These are phyloP conservation scores for Microdochium trichocladiopsis DNA, from an alignment of 2,329 filamentous ascomycete genomes.

Conservation along the genomic window DNA sequence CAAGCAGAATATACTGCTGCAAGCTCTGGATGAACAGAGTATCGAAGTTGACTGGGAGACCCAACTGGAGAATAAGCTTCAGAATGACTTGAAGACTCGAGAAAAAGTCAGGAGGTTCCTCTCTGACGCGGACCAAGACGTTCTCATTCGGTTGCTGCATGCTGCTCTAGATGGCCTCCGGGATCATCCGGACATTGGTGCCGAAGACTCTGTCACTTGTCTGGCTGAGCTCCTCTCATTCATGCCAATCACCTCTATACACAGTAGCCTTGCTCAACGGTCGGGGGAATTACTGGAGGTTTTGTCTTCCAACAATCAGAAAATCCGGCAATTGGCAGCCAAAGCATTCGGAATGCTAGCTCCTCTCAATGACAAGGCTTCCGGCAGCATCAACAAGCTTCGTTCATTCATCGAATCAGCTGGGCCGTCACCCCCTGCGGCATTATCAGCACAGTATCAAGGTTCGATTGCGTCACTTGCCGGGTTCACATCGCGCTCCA, in stretches of 20 bases:
- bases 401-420: conserved; percentile 12
- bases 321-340: conserved; percentile 59
- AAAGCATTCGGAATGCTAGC: conserved; percentile 70
- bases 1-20: conserved; percentile 43
- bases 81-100: conserved; percentile 61
- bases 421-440: conserved; percentile 13
- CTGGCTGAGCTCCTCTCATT: conserved; percentile 19
- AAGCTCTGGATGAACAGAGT: conserved; percentile 40
- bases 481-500: conserved; percentile 16
- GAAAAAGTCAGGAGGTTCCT: conserved; percentile 50
- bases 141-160: conserved; percentile 37
- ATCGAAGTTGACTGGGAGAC: conserved; percentile 80
- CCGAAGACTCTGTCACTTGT: conserved; percentile 18
- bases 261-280: conserved; percentile 30
- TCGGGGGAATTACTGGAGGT: conserved; percentile 48
- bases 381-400: conserved; percentile 29
- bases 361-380: conserved; percentile 49
- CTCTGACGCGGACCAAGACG: conserved; percentile 26
- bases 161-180: conserved; percentile 52
- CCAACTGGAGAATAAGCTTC: conserved; percentile 65
- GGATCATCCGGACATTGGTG: conserved; percentile 28
- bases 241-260: conserved; percentile 20
- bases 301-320: conserved; percentile 65
- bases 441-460: conserved; percentile 20
- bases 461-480: conserved; percentile 18